Conservation (phyloP, 345 rosid species). For the Noccaea caerulescens region DNA sequence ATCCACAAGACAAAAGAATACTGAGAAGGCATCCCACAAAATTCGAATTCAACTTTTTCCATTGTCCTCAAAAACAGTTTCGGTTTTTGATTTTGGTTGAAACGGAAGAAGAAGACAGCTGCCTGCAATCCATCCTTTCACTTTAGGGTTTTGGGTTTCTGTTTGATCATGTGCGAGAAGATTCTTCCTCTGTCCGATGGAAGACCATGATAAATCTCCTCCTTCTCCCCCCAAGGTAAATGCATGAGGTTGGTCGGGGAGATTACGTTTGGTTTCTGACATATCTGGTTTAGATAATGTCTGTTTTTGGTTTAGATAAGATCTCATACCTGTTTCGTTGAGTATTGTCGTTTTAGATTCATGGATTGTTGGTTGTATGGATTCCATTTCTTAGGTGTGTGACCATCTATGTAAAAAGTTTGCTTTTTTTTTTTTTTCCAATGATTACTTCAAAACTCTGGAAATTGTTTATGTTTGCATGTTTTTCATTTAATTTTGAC, state of each 20-base stretch:
- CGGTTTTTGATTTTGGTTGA: constrained; percentile 7
- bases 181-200: constrained; percentile 50
- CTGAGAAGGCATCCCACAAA: constrained; percentile 28
- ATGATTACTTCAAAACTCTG: not conserved
- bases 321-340: constrained; percentile 10
- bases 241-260: not conserved
- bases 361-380: not conserved
- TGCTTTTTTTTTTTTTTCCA: not conserved
- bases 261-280: not conserved
- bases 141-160: constrained; percentile 28
- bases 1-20: constrained; percentile 1
- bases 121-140: constrained; percentile 16
- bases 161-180: constrained; percentile 43
- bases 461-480: constrained; percentile 24
- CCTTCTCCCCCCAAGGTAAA: constrained; percentile 51
- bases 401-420: not conserved
- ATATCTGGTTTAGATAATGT: constrained; percentile 2
- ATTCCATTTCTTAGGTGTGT: not conserved
- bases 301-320: not conserved
- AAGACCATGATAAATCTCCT: constrained; percentile 48
- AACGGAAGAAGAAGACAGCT: constrained; percentile 1
- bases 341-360: not conserved
- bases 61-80: constrained; percentile 20
- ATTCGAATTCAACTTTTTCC: constrained; percentile 5
- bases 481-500: constrained; percentile 19